These are phyloP conservation scores for Colletotrichum phormii DNA, from an alignment of 2,329 filamentous ascomycete species.

Conservation along the genomic window DNA sequence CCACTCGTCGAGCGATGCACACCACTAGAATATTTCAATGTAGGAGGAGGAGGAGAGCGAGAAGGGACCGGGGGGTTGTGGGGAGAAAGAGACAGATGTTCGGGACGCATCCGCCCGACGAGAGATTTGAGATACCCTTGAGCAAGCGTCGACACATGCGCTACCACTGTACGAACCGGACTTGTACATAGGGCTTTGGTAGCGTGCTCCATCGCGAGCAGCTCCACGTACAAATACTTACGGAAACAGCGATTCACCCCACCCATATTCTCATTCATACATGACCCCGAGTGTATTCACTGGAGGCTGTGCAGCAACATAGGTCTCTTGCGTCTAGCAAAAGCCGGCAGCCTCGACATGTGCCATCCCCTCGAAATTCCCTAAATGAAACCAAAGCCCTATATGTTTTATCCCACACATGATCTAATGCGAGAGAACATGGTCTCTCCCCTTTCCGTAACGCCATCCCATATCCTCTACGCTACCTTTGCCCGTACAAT, in stretches of 20 bases:
- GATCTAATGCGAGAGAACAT: background rate
- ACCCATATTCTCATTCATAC: no score
- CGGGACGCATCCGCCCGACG: background rate
- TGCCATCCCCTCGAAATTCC: background rate
- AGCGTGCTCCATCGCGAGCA: conserved; percentile 17
- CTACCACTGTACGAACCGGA: background rate
- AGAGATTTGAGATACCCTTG: conserved; percentile 36
- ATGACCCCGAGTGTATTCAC: background rate
- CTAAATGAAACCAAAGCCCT: background rate
- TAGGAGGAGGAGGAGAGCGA: background rate
- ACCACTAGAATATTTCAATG: background rate
- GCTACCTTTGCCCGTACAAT: background rate
- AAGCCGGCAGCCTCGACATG: background rate
- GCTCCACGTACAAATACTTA: conserved; percentile 30
- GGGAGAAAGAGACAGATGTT: background rate
- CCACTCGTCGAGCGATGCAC: background rate
- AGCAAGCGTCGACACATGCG: conserved; percentile 19
- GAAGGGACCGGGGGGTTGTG: background rate
- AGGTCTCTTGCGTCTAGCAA: background rate
- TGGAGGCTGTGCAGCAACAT: background rate
- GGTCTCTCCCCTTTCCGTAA: conserved; percentile 12
- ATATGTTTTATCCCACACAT: no score
- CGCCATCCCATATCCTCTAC: conserved; percentile 8
- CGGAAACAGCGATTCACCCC: conserved; percentile 1
- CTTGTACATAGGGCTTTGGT: conserved; percentile 26